Base-by-base conservation (phyloP, 306 rosid genomes). In the Benincasa hispida region DNA sequence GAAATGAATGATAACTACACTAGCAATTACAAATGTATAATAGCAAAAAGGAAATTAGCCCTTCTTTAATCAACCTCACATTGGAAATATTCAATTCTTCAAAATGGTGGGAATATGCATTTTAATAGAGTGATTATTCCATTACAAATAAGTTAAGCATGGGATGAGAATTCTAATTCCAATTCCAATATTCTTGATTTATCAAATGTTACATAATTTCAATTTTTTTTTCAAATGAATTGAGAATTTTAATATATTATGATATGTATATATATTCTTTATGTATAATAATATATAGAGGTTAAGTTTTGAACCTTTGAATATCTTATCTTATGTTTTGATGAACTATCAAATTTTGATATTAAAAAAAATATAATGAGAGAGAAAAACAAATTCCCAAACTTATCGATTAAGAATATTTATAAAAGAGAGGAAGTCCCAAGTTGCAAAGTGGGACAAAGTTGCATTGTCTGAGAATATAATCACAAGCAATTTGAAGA, bases 381-480 rank as follows among this genome's bases (percentile, higher is more conserved):
- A 60, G 10, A n/a, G 27, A 18, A 18, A 34, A 63, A 8, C 1
- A 21, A 68, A 41, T 41, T 67, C 74, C 30, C 9, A 39, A 39
- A 67, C 9, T 42, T 65, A 35, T 65, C 55, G 42, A 42, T 39
- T 68, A 42, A 45, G 75, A 69, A 70, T 42, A 74, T 74, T 74
- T 30, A 53, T 53, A 19, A 45, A 28, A 62, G 72, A 63, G 47
- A 70, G n/a, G 24, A 25, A 72, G 42, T 50, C 27, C 27, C 62
- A 51, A 73, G 77, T 72, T 72, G 76, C 19, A 11, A 8, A 55
- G 88, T 86, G 88, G 90, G 83, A 65, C 66, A 74, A 63, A 73
- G 37, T 14, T 69, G 75, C 75, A 69, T 69, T 79, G 69, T 82
- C 75, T 24, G 22, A 69, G 90, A 83, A 88, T 88, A 79, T 81